Base-by-base conservation (phyloP, 148 eudicot genomes). In the Chenopodium berlandieri region DNA sequence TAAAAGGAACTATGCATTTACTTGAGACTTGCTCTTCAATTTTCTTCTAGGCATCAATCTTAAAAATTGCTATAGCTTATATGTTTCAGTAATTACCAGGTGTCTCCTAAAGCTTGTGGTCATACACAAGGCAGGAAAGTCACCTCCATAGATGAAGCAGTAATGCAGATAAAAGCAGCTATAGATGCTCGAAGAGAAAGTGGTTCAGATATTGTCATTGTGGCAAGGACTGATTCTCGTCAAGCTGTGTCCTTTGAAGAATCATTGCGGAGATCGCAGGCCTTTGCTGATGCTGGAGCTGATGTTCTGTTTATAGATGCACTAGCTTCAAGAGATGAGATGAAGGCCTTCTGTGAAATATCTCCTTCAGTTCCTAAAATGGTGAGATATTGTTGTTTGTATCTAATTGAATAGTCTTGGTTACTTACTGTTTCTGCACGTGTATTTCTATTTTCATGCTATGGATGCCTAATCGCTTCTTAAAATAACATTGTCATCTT, bases 81-180 rank as follows among this genome's bases (percentile, higher is more conserved):
- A 65, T 10, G 84, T 82, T 63, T 65, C 10, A 74, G 4, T 77
- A 40, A 72, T 84, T 60, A 81, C 81, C 83, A 95, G 98, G 97
- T 93, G 48, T 92, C 99, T 80, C 99, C 99, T 11, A 95, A 95
- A 90, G 99, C 99, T 80, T 95, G 99, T 79, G 99, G 99, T 84
- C 99, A 95, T 79, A 95, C 97, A 71, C 89, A 74, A 58, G 99
- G 99, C 78, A 90, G 99, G 84, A 93, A 90, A 89, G 99, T 95
- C 78, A 93, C 92, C 66, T 86, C 97, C 67, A 86, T 97, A 80
- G 97, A 92, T 79, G 99, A 93, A 90, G 97, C 99, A 68, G 81
- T 95, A 71, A 89, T 95, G 93, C 95, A 87, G 83, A 89, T 95
- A 80, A 94, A 88, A 90, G 97, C 99, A 81, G 97, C 99, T 79